These are phyloP conservation scores for Persicaria maculosa DNA, from an alignment of 148 eudicot genomes.

Conservation along the genomic window DNA sequence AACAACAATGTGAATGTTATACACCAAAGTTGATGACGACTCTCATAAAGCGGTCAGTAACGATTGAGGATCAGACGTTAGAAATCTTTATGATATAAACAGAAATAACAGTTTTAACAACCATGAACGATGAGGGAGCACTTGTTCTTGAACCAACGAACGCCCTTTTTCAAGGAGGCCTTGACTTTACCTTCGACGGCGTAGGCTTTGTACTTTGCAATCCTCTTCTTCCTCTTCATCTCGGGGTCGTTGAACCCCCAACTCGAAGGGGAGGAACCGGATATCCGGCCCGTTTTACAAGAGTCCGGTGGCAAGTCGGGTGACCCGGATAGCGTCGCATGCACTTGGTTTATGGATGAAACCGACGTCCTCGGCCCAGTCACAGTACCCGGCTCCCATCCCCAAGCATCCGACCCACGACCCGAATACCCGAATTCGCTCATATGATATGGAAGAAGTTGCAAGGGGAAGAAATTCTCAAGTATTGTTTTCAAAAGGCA, in stretches of 20 bases:
- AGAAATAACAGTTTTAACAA: background rate
- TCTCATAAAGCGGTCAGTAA: too few species aligned
- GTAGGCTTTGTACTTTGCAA: conserved; percentile 32
- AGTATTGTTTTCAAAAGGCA: background rate
- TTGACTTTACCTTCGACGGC: conserved; percentile 28
- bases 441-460: background rate
- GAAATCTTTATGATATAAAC: too few species aligned
- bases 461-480: background rate
- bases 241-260: conserved; percentile 15
- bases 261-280: background rate
- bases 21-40: too few species aligned
- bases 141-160: conserved; percentile 41
- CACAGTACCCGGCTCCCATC: background rate
- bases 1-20: too few species aligned
- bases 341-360: background rate
- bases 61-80: too few species aligned
- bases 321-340: background rate
- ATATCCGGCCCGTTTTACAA: background rate
- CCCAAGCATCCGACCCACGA: background rate
- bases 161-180: conserved; percentile 23
- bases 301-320: background rate
- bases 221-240: conserved; percentile 26
- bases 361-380: conserved; percentile 1
- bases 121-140: conserved; percentile 28
- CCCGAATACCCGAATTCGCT: conserved; percentile 6